Conservation (phyloP, 1,284 basidiomycete genomes). For the Ustilago nuda region DNA sequence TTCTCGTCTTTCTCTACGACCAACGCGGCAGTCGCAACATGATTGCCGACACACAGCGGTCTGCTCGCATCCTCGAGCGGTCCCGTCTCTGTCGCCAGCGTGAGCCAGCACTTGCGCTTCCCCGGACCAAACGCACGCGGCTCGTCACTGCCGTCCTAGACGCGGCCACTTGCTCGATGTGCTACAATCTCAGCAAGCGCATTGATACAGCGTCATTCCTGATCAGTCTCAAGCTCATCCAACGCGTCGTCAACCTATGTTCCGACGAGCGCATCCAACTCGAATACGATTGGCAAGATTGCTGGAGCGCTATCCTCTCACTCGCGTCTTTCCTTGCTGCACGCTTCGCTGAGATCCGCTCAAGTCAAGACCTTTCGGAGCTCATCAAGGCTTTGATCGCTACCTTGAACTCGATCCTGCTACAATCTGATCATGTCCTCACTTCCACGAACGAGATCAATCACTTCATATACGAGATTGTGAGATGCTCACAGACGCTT, state of each 20-base stretch:
- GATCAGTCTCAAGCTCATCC: constrained; percentile 52
- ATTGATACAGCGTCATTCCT: constrained; percentile 54
- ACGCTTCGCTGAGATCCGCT: constrained; percentile 46
- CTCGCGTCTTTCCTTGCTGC: constrained; percentile 48
- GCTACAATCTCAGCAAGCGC: constrained; percentile 63
- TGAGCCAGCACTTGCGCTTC: constrained; percentile 44
- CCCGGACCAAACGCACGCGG: constrained; percentile 46
- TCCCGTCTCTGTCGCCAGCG: constrained; percentile 59
- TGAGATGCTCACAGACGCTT: constrained; percentile 43
- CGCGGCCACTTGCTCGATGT: constrained; percentile 49
- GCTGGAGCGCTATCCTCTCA: constrained; percentile 55
- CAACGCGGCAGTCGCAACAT: constrained; percentile 39
- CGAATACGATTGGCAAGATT: constrained; percentile 62
- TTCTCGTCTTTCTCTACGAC: constrained; percentile 55
- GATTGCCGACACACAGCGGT: constrained; percentile 29
- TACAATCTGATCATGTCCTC: constrained; percentile 52
- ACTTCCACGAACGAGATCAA: constrained; percentile 51
- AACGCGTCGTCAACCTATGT: constrained; percentile 48
- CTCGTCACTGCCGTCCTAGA: constrained; percentile 58
- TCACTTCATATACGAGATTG: constrained; percentile 59
- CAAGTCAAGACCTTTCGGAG: constrained; percentile 30
- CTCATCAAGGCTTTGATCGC: constrained; percentile 51
- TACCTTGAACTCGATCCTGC: constrained; percentile 49
- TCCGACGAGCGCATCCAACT: constrained; percentile 50
- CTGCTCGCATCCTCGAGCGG: constrained; percentile 18